Evolutionary conservation across 2,329 filamentous ascomycete genomes (phyloP), one percentile per base, ranked within the genome.

Genomic region (Coniochaeta prunicola): DNA sequence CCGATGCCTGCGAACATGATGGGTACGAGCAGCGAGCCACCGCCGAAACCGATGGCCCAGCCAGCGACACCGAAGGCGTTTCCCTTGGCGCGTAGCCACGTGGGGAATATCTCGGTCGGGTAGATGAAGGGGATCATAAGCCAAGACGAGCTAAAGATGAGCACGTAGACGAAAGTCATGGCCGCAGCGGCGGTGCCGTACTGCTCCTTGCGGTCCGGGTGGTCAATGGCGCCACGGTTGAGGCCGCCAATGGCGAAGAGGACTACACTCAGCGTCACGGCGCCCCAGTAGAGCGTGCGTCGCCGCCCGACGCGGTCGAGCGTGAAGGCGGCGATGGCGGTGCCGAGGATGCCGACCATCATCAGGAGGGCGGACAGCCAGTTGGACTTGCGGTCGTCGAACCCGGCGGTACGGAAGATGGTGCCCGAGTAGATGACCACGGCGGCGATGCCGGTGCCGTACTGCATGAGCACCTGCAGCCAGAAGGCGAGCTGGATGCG

Each of bases 51-150:
- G 56, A 91, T 89, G 15, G 79, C 83, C 89, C 88, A 92, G 0
- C 89, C 88, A 0, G 90, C 81, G 0, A 91, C 88, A 21, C 89
- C 88, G 81, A 84, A 91, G 0, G 88, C 87, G 61, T 91, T 91
- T 6, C 88, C 89, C 64, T 88, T 87, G 1, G 89, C 88, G 24
- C 89, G 81, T 0, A 90, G 80, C 60, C 87, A 81, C 0, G 90
- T 72, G 0, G 88, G 87, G 65, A 90, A 91, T 59, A 91, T 91
- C 67, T 92, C 88, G 1, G 88, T 86, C 0, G 85, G 86, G 58
- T 88, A 88, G 1, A 62, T 48, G 53, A 53, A 76, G 0, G 83
- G 83, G 0, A 85, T 79, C 0, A 76, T 81, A 7, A 82, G 64
- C 78, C 78, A 81, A 0, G 71, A 76, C 0, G 76, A 74, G 0